Conservation (phyloP, 345 rosid species). For the Gossypium thurberi region DNA sequence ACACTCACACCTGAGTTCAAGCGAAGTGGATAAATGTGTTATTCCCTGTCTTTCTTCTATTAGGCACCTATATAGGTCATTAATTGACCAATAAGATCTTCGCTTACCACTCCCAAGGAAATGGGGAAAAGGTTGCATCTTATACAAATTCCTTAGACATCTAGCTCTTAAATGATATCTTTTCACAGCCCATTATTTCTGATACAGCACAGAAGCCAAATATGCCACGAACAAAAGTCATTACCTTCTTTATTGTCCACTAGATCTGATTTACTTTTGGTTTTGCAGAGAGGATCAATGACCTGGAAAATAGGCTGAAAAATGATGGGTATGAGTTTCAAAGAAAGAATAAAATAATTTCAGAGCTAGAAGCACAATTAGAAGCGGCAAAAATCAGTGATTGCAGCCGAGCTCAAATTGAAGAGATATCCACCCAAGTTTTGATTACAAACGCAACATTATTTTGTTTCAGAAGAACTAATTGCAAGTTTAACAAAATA, state of each 20-base stretch:
- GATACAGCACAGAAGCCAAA: not conserved
- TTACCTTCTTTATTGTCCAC: not conserved
- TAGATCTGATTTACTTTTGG: constrained; percentile 1
- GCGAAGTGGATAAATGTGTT: not conserved
- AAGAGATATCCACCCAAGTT: constrained; percentile 59
- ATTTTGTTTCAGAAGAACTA: not conserved
- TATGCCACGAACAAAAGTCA: not conserved
- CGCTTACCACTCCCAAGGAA: not conserved
- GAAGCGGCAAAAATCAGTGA: constrained; percentile 42
- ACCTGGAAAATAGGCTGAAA: constrained; percentile 45
- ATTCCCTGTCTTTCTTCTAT: not conserved
- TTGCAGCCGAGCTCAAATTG: constrained; percentile 36
- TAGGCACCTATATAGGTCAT: not conserved
- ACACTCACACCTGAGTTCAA: not conserved
- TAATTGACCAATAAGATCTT: not conserved
- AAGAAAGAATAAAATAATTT: constrained; percentile 45
- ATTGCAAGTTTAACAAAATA: constrained; percentile 14
- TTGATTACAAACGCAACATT: not conserved
- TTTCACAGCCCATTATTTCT: not conserved
- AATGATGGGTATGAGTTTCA: constrained; percentile 39
- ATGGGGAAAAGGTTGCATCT: not conserved
- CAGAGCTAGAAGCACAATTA: constrained; percentile 49
- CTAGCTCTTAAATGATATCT: not conserved
- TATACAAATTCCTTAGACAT: not conserved
- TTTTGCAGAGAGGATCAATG: constrained; percentile 48